These are phyloP conservation scores for Trypanosoma caninum DNA, from an alignment of 208 protist genomes.

Conservation along the genomic window DNA sequence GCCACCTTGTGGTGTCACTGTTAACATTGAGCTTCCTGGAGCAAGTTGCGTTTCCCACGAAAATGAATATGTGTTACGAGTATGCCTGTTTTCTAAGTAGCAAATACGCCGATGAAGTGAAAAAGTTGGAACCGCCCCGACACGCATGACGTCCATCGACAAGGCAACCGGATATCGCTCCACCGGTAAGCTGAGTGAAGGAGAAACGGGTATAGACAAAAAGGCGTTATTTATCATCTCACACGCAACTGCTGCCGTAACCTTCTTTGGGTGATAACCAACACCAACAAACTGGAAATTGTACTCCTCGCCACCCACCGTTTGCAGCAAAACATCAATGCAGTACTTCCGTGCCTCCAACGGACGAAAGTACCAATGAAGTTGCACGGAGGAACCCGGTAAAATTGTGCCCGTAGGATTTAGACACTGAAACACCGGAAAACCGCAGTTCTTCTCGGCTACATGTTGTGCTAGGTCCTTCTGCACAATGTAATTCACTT, in stretches of 20 bases:
- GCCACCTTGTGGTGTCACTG: conserved; percentile 45
- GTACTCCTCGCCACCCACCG: conserved; percentile 62
- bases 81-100: conserved; percentile 59
- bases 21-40: conserved; percentile 54
- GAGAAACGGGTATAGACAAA: conserved; percentile 40
- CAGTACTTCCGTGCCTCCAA: conserved; percentile 79
- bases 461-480: conserved; percentile 42
- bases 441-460: conserved; percentile 63
- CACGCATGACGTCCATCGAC: conserved; percentile 60
- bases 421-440: conserved; percentile 86
- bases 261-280: conserved; percentile 79
- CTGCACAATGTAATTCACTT: conserved; percentile 71
- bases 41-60: conserved; percentile 41
- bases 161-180: conserved; percentile 46
- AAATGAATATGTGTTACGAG: conserved; percentile 54
- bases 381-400: conserved; percentile 35
- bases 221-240: conserved; percentile 45
- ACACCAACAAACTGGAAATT: conserved; percentile 56
- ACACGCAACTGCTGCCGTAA: conserved; percentile 18
- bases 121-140: conserved; percentile 78
- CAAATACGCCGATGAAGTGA: conserved; percentile 73
- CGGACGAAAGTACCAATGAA: conserved; percentile 90
- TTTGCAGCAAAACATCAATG: conserved; percentile 54
- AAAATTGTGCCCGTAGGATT: conserved; percentile 74
- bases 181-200: conserved; percentile 21